Conservation (phyloP, 2,329 filamentous ascomycete genomes). For the Zymoseptoria tritici region DNA sequence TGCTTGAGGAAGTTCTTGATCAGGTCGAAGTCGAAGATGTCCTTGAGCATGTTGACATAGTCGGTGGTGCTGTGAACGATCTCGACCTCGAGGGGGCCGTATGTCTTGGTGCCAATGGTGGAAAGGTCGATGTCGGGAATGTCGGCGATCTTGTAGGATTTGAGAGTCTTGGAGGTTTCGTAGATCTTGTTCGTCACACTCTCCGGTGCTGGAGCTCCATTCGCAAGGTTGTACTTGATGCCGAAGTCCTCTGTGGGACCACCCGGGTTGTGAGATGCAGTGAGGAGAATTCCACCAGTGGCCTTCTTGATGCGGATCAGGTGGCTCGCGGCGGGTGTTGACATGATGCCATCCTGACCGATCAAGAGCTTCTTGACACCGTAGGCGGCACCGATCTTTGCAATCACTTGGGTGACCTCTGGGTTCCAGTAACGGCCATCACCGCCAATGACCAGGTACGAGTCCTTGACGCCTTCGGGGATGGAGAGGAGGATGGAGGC, state of each 20-base stretch:
- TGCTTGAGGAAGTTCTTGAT: conserved; percentile 88
- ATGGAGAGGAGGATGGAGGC: conserved; percentile 92
- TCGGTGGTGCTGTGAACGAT: conserved; percentile 88
- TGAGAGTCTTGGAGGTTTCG: conserved; percentile 80
- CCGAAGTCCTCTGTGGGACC: conserved; percentile 96
- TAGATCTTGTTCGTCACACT: conserved; percentile 97
- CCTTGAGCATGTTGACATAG: conserved; percentile 92
- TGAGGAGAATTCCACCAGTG: conserved; percentile 92
- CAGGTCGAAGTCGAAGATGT: conserved; percentile 94
- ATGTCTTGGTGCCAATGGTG: conserved; percentile 74
- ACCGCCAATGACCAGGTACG: conserved; percentile 92
- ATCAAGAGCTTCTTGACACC: conserved; percentile 98
- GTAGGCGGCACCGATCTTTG: conserved; percentile 93
- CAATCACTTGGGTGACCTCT: conserved; percentile 91
- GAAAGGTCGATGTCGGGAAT: conserved; percentile 80
- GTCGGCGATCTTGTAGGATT: conserved; percentile 83
- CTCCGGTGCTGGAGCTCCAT: conserved; percentile 92
- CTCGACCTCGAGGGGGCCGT: conserved; percentile 85
- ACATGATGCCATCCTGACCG: conserved; percentile 92
- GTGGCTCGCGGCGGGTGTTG: conserved; percentile 91
- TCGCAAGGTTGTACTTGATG: conserved; percentile 99
- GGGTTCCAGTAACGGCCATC: conserved; percentile 97
- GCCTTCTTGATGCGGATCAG: conserved; percentile 91
- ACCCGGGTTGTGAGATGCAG: conserved; percentile 95
- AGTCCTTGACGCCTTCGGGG: conserved; percentile 80